Evolutionary conservation across 352 stramenopile species (phyloP), one percentile per base, ranked within the genome.

Genomic region (Thalassiosira exigua): DNA sequence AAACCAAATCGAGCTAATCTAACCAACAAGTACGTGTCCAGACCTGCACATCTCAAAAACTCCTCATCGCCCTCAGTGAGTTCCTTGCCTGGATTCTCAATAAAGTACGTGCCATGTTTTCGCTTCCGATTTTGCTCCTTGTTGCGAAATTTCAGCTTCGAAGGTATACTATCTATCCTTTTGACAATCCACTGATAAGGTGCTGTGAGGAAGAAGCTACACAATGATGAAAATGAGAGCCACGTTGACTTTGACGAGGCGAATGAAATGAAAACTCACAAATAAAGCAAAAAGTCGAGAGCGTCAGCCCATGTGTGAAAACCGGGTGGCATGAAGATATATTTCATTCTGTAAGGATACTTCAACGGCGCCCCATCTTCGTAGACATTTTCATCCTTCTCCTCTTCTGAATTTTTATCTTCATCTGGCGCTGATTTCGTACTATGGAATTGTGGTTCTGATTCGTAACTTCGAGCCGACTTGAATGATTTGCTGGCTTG

Each of bases 21-120:
- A 44, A 91, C 62, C 19, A 84, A 73, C 0, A 91, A 65, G 71
- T 82, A 91, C 12, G 75, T 83, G 58, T 91, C 85, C 17, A 91
- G 68, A 36, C 85, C 85, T 17, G 85, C 71, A 36, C 74, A 89
- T 39, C 78, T 51, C 12, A 90, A 51, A 7, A 89, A 46, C 66
- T 90, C 83, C 26, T 65, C 39, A 19, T 82, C 67, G 3, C 22
- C 52, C 27, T 46, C 48, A 11, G 22, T 62, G 29, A 52, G 46
- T 1, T 58, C 26, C n/a, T 56, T 68, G 3, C 44, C 50, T 22
- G 29, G 46, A 26, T 59, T 24, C 52, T 14, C 33, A n/a, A n/a
- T n/a, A n/a, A n/a, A n/a, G n/a, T n/a, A n/a, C n/a, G n/a, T n/a
- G n/a, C n/a, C n/a, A n/a, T n/a, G n/a, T n/a, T n/a, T n/a, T n/a